Evolutionary conservation across 2,329 filamentous ascomycete genomes (phyloP).

Genomic region (Neoscytalidium dimidiatum): DNA sequence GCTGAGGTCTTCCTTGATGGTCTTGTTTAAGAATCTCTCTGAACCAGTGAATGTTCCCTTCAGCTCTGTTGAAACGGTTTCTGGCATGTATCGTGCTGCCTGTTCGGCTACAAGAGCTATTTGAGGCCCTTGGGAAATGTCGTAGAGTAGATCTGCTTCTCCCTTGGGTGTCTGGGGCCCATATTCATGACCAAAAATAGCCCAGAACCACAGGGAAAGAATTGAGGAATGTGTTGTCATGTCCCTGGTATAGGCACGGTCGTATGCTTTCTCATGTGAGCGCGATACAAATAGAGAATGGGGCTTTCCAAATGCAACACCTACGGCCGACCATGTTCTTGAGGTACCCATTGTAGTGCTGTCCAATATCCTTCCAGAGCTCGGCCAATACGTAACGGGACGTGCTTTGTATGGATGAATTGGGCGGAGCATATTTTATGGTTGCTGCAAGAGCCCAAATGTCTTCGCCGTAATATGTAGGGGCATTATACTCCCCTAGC

Average conservation of each 20-base stretch:
- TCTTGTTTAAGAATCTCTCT: background rate
- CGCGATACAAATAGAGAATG: background rate
- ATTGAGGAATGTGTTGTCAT: conserved; percentile 44
- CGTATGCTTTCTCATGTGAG: conserved; percentile 27
- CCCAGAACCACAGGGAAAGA: conserved; percentile 47
- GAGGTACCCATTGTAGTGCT: conserved; percentile 40
- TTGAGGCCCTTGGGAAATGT: conserved; percentile 44
- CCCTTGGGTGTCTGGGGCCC: conserved; percentile 41
- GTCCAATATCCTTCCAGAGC: conserved; percentile 40
- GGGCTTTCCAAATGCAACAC: background rate
- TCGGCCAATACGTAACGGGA: conserved; percentile 32
- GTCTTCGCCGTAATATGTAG: conserved; percentile 47
- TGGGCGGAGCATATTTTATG: conserved; percentile 39
- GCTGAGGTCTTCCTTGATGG: background rate
- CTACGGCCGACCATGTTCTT: conserved; percentile 36
- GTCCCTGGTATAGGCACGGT: conserved; percentile 43
- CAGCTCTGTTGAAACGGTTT: background rate
- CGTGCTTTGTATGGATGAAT: conserved; percentile 33
- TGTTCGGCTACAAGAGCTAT: conserved; percentile 44
- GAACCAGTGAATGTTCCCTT: background rate
- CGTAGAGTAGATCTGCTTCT: conserved; percentile 45
- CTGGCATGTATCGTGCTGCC: background rate
- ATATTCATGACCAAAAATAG: conserved; percentile 43
- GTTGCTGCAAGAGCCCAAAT: conserved; percentile 43
- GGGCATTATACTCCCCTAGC: conserved; percentile 41